Conservation (phyloP, 768 basidiomycete genomes). For the Wakefieldia striispora region DNA sequence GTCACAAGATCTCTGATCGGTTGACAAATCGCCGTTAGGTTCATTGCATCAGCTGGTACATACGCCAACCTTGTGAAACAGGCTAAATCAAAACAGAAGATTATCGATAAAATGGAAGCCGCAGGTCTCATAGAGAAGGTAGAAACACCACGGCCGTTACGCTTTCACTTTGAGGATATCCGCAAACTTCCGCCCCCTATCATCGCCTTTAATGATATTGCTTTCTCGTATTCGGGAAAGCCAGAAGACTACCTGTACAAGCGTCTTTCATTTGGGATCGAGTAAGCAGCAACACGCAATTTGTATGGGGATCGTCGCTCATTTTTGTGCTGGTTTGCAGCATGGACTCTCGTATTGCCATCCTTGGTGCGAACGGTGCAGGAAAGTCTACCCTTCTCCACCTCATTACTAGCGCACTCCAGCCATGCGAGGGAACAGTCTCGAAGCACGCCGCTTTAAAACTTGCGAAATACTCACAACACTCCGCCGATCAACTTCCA, state of each 20-base stretch:
- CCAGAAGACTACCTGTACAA: constrained; percentile 86
- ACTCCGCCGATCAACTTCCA: constrained; percentile 97
- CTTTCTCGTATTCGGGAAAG: constrained; percentile 93
- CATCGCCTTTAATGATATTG: constrained; percentile 92
- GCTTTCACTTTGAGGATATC: constrained; percentile 97
- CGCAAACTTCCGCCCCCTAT: constrained; percentile 93
- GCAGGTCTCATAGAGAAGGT: constrained; percentile 95
- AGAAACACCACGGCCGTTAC: constrained; percentile 66
- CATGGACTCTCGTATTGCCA: constrained; percentile 94
- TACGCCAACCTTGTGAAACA: constrained; percentile 99
- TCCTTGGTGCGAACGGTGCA: constrained; percentile 94
- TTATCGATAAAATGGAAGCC: constrained; percentile 99
- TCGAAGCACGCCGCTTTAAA: constrained; percentile 89
- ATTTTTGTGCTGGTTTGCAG: constrained; percentile 35
- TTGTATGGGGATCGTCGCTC: constrained; percentile 4
- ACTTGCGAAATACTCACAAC: constrained; percentile 97
- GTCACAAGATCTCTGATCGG: not conserved
- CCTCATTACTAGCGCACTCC: constrained; percentile 80
- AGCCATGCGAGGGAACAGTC: constrained; percentile 81
- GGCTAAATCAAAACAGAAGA: constrained; percentile 99
- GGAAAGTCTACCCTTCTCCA: constrained; percentile 92
- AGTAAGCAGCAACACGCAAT: constrained; percentile 51
- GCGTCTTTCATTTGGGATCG: constrained; percentile 94
- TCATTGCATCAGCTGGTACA: constrained; percentile 99
- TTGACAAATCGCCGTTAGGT: constrained; percentile 43